Evolutionary conservation across 306 rosid genomes (phyloP).

Genomic region (Vigna mungo): DNA sequence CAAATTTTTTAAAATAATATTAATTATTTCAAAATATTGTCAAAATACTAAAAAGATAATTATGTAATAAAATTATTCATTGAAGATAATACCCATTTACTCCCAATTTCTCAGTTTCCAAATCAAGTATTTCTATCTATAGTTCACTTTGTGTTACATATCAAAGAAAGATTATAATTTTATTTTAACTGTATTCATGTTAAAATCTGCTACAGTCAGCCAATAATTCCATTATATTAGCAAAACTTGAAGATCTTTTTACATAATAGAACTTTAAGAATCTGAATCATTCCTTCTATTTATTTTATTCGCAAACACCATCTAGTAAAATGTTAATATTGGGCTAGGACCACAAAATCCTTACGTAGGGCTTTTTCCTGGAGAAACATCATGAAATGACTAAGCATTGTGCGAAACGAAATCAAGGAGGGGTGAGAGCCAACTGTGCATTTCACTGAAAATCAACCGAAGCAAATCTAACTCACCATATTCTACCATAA

Average conservation of each 20-base stretch:
- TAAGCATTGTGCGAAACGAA: not conserved
- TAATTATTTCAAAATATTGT: no score
- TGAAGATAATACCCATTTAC: no score
- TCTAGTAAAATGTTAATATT: slow-evolving; percentile 3
- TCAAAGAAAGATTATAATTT: not conserved
- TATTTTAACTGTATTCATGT: not conserved
- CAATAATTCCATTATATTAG: slow-evolving; percentile 9
- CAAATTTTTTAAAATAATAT: no score
- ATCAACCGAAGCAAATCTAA: slow-evolving; percentile 30
- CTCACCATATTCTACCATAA: slow-evolving; percentile 74
- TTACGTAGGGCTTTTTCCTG: not conserved
- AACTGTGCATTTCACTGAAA: slow-evolving; percentile 8
- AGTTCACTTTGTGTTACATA: not conserved
- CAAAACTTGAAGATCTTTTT: slow-evolving; percentile 28
- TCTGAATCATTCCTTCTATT: not conserved
- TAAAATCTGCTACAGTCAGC: slow-evolving; percentile 6
- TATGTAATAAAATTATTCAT: no score
- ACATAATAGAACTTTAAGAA: slow-evolving; percentile 12
- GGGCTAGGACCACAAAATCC: slow-evolving; percentile 4
- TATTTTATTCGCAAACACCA: not conserved
- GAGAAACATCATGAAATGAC: slow-evolving; percentile 8
- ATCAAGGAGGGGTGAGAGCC: not conserved
- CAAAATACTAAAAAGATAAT: no score
- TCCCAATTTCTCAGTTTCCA: not conserved
- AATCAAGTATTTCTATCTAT: not conserved